Base-by-base conservation (phyloP, 176 grass and related monocot genomes). In the Oryza glumipatula region DNA sequence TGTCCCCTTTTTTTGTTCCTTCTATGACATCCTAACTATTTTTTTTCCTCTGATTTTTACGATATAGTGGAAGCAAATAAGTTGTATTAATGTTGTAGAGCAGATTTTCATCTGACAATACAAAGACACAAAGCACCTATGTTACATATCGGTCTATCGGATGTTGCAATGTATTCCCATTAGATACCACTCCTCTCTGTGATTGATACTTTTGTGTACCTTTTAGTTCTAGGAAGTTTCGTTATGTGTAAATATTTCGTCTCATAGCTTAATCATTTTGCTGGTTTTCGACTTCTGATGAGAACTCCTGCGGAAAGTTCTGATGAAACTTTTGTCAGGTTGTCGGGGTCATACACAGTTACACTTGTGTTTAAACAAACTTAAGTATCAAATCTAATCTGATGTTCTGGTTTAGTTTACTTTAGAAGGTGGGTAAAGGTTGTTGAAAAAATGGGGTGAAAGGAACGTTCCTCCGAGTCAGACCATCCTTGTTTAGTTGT, bases 61-160 rank as follows among this genome's bases (percentile, higher is more conserved):
- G 72, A 80, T 64, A 83, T 80, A 80, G 80, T 33, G 70, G 52
- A 38, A 78, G 65, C 66, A 72, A 77, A 77, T 82, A 22, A 82
- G 56, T 8, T 77, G 45, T 45, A 61, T 28, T 60, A 41, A 67
- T 83, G 33, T 74, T 83, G 23, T 70, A 85, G 65, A 48, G 11
- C 15, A 82, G 19, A 67, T 26, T 15, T 60, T 58, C 54, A 10
- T 23, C 58, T 80, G 51, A 69, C 68, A 79, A 41, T 58, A 58
- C 54, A 58, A 58, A 15, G 19, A 58, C 54, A 58, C 54, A 90
- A 78, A 78, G 58, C 56, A 78, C 58, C 16, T 73, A 67, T 82
- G 86, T 67, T 32, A 32, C 65, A 47, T 22, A 52, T 8, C 26
- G 26, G 26, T 26, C 26, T 26, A 26, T 26, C 76, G 32, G 58